Base-by-base conservation (phyloP, 495 filamentous ascomycete genomes). In the Hyaloscypha bicolor region DNA sequence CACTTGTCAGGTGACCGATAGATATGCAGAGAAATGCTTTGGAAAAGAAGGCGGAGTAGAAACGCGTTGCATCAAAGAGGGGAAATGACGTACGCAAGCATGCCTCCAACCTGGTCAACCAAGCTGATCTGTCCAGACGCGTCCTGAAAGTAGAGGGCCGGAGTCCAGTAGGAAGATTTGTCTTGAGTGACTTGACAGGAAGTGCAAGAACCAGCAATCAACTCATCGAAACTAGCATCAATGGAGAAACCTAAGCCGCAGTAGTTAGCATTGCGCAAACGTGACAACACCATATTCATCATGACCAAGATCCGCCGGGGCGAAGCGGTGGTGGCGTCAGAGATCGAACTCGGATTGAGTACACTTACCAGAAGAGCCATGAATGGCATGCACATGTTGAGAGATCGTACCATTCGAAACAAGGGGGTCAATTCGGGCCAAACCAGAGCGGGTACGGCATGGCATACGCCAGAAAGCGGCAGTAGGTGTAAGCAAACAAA, bases 381-480 rank as follows among this genome's bases (percentile, higher is more conserved):
- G 84, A 65, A 93, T 86, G 9, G 86, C 83, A 70, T 97, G 93
- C 21, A 88, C 86, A 77, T 97, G 93, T 62, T 77, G 73, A n/a
- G 88, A 81, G 6, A 85, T 72, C 6, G 69, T 77, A 76, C 67
- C 69, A 22, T 60, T 60, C 16, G 64, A 67, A 25, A 92, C 79
- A 52, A 96, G 79, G 6, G 93, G 92, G 73, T 97, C 93, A 53
- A 90, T 79, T 45, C 90, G 83, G 62, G 86, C 88, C 45, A 92
- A 67, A 71, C 86, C 91, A 67, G 85, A 81, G 53, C 82, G 82
- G 67, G 86, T 88, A 66, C 82, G 87, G 75, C 93, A 97, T 61
- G 89, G 88, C 81, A 96, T 87, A 77, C 93, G 92, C 92, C 92
- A 97, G 77, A 96, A 96, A 42, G 91, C 93, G 5, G 6, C 11